These are phyloP conservation scores for Zygoascus hellenicus DNA, from an alignment of 1,139 yeast genomes.

Conservation along the genomic window DNA sequence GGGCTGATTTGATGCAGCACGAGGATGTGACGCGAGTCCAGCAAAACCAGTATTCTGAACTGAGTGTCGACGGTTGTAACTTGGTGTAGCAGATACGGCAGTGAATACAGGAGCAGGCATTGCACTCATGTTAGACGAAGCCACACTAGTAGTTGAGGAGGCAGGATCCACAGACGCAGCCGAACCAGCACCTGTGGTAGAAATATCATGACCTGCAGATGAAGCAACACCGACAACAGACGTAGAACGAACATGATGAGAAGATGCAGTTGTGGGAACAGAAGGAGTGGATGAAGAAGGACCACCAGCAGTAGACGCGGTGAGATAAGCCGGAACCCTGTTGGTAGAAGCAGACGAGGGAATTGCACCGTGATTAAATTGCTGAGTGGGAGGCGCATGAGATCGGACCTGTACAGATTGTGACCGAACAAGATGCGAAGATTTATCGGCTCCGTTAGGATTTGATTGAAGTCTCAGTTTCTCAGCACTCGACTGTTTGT, in stretches of 20 bases:
- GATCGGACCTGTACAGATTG: constrained; percentile 26
- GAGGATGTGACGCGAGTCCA: constrained; percentile 16
- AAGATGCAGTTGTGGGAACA: constrained; percentile 4
- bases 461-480: constrained; percentile 11
- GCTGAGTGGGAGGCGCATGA: constrained; percentile 6
- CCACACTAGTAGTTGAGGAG: constrained; percentile 10
- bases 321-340: no score
- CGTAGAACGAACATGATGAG: constrained; percentile 12
- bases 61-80: constrained; percentile 27
- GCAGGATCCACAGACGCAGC: constrained; percentile 7
- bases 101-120: constrained; percentile 8
- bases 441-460: constrained; percentile 8
- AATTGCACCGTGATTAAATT: constrained; percentile 5
- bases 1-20: neutral
- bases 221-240: constrained; percentile 7
- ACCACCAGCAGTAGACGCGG: constrained; percentile 1
- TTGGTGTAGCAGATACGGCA: constrained; percentile 5
- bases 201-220: constrained; percentile 5
- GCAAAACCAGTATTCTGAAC: constrained; percentile 26
- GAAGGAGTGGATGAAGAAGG: constrained; percentile 5
- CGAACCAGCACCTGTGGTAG: constrained; percentile 4
- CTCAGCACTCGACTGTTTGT: constrained; percentile 15
- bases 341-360: neutral
- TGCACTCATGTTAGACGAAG: constrained; percentile 6
- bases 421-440: constrained; percentile 17